A percentile compares a stretch with the other conserved stretches of the same genome.
Conservation (phyloP, 1,139 yeast species). For the Keqinozyma sinolaborantium region DNA sequence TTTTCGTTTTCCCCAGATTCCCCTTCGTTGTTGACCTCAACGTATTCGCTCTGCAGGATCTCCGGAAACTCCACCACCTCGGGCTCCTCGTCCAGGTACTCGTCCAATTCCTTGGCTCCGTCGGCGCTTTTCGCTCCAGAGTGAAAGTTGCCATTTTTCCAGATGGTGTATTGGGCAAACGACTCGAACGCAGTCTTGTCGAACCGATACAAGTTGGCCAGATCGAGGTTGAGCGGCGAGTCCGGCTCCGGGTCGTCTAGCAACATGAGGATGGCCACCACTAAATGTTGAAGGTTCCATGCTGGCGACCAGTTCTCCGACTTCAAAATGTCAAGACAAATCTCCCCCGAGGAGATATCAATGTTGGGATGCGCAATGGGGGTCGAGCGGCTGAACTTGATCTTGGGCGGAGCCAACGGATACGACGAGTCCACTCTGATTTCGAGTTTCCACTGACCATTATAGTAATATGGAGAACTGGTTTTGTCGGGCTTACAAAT, state of each 20-base stretch:
- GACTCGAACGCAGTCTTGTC: slow-evolving; percentile 57
- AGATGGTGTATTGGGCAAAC: slow-evolving; percentile 59
- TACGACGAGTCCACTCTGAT: slow-evolving; percentile 53
- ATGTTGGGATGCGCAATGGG: slow-evolving; percentile 77
- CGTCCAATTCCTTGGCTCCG: slow-evolving; percentile 4
- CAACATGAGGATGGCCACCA: slow-evolving; percentile 67
- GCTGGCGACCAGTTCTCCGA: slow-evolving; percentile 80
- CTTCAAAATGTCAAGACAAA: slow-evolving; percentile 78
- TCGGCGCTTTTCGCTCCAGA: slow-evolving; percentile 7
- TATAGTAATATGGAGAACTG: slow-evolving; percentile 43
- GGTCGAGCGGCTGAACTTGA: slow-evolving; percentile 39
- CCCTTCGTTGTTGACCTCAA: slow-evolving; percentile 7
- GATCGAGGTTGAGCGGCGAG: slow-evolving; percentile 81
- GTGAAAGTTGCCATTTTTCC: slow-evolving; percentile 30
- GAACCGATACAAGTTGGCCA: slow-evolving; percentile 68
- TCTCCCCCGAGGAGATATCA: slow-evolving; percentile 66
- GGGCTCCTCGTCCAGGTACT: slow-evolving; percentile 1
- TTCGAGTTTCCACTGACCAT: slow-evolving; percentile 56
- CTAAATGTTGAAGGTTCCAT: slow-evolving; percentile 72
- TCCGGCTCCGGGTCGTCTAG: slow-evolving; percentile 80
- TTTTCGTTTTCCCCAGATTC: slow-evolving; percentile 6
- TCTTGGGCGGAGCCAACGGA: slow-evolving; percentile 69
- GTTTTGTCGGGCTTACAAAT: slow-evolving; percentile 49
- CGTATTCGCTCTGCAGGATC: slow-evolving; percentile 3
- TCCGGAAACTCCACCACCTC: slow-evolving; percentile 4